A percentile compares a stretch with the other conserved stretches of the same genome.
phyloP scores from a whole-genome alignment of 352 stramenopile species.

The Phytopythium cucurbitacearum region DNA sequence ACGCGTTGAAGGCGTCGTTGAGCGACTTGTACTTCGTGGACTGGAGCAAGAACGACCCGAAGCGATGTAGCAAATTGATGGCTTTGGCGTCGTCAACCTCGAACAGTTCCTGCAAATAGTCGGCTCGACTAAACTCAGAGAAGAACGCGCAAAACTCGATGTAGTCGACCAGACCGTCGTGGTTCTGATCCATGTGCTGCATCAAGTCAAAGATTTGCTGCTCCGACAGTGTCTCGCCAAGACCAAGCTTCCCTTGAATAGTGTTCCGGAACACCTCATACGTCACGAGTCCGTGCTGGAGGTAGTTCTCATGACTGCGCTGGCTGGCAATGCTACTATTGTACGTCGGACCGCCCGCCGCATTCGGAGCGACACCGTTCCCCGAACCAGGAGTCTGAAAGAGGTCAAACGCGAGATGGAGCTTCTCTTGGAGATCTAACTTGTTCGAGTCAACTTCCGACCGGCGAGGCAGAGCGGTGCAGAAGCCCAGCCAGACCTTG shows the following conservation, averaged over 20 bases:
- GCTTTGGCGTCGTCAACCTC: constrained; percentile 70
- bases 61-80: constrained; percentile 67
- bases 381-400: constrained; percentile 33
- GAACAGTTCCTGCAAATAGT: constrained; percentile 75
- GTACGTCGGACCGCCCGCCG: constrained; percentile 18
- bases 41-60: constrained; percentile 39
- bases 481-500: constrained; percentile 71
- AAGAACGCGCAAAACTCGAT: constrained; percentile 89
- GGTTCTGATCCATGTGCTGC: constrained; percentile 89
- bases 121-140: constrained; percentile 62
- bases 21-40: constrained; percentile 43
- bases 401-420: constrained; percentile 67
- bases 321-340: constrained; percentile 25
- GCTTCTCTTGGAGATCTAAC: constrained; percentile 54
- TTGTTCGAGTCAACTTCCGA: constrained; percentile 37
- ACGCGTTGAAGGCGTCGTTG: constrained; percentile 49
- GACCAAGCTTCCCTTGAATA: constrained; percentile 53
- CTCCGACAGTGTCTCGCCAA: constrained; percentile 68
- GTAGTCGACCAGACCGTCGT: constrained; percentile 87
- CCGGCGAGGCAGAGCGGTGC: constrained; percentile 37
- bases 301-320: constrained; percentile 39
- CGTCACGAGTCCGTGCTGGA: constrained; percentile 50
- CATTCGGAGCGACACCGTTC: constrained; percentile 14
- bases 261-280: constrained; percentile 79
- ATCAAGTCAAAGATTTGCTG: constrained; percentile 93